Percentiles rank a stretch among this genome's conserved stretches.
phyloP scores from a whole-genome alignment of 371 early-diverging fungal species.

The Zancudomyces culisetae region DNA sequence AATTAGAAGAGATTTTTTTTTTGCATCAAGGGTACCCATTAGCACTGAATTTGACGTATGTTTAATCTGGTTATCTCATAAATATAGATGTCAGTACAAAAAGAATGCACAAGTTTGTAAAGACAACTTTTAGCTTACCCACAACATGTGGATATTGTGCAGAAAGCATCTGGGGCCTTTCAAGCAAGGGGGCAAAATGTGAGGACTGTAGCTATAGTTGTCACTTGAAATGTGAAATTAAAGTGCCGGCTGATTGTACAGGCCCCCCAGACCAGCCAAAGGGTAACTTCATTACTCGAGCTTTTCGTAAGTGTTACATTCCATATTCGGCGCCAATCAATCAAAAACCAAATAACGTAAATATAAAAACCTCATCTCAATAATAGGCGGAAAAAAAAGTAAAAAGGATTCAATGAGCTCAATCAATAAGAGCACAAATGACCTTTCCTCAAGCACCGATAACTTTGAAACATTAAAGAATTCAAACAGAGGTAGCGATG shows the following conservation, averaged over 20 bases:
- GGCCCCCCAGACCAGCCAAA: slow-evolving; percentile 35
- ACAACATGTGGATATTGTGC: slow-evolving; percentile 61
- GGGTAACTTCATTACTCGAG: slow-evolving; percentile 11
- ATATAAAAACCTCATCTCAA: no score
- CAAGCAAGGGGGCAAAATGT: slow-evolving; percentile 53
- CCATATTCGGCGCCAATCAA: no score
- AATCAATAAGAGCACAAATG: no score
- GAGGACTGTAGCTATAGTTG: slow-evolving; percentile 65
- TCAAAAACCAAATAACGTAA: no score
- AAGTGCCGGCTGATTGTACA: slow-evolving; percentile 55
- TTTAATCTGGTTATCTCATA: no score
- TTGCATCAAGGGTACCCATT: not conserved
- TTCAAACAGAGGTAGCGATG: no score
- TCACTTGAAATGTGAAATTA: slow-evolving; percentile 71
- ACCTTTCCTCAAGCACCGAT: no score
- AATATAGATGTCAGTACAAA: not conserved
- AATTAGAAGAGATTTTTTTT: not conserved
- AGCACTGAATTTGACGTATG: not conserved
- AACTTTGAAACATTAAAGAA: no score
- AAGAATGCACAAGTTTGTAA: slow-evolving; percentile 41
- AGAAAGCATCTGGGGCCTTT: slow-evolving; percentile 34
- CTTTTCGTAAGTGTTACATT: not conserved
- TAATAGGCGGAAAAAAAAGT: no score
- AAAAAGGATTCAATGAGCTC: no score
- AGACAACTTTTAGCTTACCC: slow-evolving; percentile 56